Conservation (phyloP, 2,329 filamentous ascomycete species). For the Phaeosphaeria sp. region DNA sequence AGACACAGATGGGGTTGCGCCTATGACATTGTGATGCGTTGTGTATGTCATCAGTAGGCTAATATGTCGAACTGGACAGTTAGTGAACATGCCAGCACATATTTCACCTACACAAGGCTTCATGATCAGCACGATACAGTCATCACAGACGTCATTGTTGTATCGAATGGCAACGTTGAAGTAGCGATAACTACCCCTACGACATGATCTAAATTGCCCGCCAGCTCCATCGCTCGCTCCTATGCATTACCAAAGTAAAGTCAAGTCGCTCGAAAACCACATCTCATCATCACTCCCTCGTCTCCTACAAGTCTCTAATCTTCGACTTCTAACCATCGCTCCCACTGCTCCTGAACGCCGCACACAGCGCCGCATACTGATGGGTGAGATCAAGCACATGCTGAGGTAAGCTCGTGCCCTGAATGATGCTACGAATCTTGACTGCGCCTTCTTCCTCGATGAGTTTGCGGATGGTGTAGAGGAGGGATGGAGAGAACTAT, state of each 20-base stretch:
- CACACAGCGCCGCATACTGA: slow-evolving; percentile 93
- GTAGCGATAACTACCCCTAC: not conserved
- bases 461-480: slow-evolving; percentile 85
- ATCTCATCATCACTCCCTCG: not conserved
- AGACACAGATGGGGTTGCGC: not conserved
- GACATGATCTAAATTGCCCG: slow-evolving; percentile 2
- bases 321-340: slow-evolving; percentile 71
- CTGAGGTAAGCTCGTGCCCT: slow-evolving; percentile 92
- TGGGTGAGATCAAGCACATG: slow-evolving; percentile 93
- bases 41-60: not conserved
- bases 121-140: not conserved
- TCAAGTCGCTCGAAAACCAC: not conserved
- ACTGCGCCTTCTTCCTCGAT: slow-evolving; percentile 98
- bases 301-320: not conserved
- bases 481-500: slow-evolving; percentile 87
- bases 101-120: not conserved
- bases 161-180: no score
- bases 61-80: no score
- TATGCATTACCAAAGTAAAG: slow-evolving; percentile 17
- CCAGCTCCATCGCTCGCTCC: slow-evolving; percentile 13
- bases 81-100: not conserved
- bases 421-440: slow-evolving; percentile 96
- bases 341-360: slow-evolving; percentile 92
- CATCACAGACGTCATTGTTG: not conserved
- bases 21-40: not conserved